Evolutionary conservation across 2,329 filamentous ascomycete species (phyloP).

Genomic region (Curvularia eragrostidis): DNA sequence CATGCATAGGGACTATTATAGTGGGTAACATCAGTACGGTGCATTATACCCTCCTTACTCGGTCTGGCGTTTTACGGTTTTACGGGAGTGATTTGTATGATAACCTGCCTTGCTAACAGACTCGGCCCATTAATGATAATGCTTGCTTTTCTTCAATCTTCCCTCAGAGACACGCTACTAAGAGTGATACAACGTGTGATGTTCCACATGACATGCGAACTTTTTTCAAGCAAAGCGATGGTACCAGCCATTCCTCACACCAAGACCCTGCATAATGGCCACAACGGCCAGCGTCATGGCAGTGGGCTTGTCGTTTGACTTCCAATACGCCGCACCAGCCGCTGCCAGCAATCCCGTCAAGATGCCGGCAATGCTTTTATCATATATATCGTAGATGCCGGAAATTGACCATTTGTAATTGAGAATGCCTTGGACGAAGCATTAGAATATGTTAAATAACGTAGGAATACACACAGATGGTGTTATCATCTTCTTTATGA

Average conservation of each 20-base stretch:
- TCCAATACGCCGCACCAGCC: slow-evolving; percentile 33
- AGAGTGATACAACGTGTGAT: background rate
- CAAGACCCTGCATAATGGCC: slow-evolving; percentile 37
- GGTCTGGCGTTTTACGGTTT: background rate
- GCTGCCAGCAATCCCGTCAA: slow-evolving; percentile 36
- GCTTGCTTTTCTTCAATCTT: background rate
- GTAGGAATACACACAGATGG: too few relatives aligned
- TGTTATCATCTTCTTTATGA: too few relatives aligned
- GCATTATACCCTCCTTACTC: slow-evolving; percentile 10
- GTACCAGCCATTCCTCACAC: slow-evolving; percentile 31
- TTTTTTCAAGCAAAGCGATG: slow-evolving; percentile 16
- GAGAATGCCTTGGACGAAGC: slow-evolving; percentile 29
- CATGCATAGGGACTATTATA: background rate
- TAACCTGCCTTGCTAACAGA: background rate
- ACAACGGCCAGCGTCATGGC: slow-evolving; percentile 30
- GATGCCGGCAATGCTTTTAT: slow-evolving; percentile 42
- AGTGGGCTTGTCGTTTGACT: slow-evolving; percentile 36
- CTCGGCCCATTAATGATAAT: slow-evolving; percentile 3
- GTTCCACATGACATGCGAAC: background rate
- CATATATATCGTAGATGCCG: slow-evolving; percentile 41
- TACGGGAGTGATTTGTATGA: background rate
- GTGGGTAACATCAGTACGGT: background rate
- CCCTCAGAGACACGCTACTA: background rate
- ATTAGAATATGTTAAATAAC: too few relatives aligned
- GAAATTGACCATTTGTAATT: slow-evolving; percentile 45